Evolutionary conservation across 2,329 filamentous ascomycete species (phyloP).

Genomic region (Exophiala lecanii-corni): DNA sequence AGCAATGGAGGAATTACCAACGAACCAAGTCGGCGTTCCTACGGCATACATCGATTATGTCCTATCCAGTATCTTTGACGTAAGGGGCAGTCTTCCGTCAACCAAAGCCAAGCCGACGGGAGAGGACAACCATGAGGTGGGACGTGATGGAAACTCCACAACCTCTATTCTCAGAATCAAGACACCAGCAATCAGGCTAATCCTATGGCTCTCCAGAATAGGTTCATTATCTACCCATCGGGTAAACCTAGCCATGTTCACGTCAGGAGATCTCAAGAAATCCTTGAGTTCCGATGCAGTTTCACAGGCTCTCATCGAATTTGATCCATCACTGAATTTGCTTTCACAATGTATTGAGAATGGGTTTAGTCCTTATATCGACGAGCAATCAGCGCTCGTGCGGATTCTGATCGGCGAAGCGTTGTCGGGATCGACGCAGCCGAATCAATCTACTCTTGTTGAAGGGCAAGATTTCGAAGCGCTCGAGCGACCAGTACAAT

Average conservation of each 20-base stretch:
- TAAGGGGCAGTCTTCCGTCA: conserved; percentile 20
- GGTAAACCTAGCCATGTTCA: conserved; percentile 37
- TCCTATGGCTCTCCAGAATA: conserved; percentile 38
- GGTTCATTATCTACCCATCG: conserved; percentile 37
- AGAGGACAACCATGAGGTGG: conserved; percentile 14
- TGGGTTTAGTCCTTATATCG: conserved; percentile 32
- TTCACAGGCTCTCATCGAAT: conserved; percentile 36
- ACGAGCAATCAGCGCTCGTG: conserved; percentile 38
- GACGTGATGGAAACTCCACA: conserved; percentile 23
- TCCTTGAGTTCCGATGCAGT: conserved; percentile 21
- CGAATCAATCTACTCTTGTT: conserved; percentile 9
- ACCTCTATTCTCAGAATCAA: conserved; percentile 26
- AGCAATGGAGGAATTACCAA: conserved; percentile 11
- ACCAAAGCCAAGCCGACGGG: conserved; percentile 23
- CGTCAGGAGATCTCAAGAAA: conserved; percentile 27
- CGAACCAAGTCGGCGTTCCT: conserved; percentile 7
- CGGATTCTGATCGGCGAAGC: conserved; percentile 38
- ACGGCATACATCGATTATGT: neutral
- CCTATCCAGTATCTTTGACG: conserved; percentile 1
- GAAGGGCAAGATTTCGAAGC: conserved; percentile 18
- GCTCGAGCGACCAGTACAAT: conserved; percentile 10
- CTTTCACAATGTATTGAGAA: conserved; percentile 36
- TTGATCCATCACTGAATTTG: conserved; percentile 36
- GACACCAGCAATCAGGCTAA: conserved; percentile 31
- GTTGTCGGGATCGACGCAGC: conserved; percentile 31